Conservation (phyloP, 2,329 filamentous ascomycete genomes). For the Ophiosphaerella narmari region DNA sequence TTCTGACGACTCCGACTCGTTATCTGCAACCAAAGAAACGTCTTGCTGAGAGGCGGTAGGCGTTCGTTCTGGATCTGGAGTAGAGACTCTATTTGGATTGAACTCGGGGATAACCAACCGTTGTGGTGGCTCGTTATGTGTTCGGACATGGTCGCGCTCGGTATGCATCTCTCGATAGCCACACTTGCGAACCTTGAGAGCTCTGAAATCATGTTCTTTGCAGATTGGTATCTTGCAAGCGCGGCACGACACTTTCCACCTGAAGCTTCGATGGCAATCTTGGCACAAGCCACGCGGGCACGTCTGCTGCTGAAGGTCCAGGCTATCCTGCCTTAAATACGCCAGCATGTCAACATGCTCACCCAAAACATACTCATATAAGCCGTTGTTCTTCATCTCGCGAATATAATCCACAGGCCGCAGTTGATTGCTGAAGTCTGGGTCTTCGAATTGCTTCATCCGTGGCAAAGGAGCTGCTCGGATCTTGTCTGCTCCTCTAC, state of each 20-base stretch:
- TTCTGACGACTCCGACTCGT: conserved; percentile 34
- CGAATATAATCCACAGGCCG: conserved; percentile 52
- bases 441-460: conserved; percentile 59
- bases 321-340: conserved; percentile 47
- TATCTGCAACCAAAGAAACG: conserved; percentile 26
- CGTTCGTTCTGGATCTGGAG: conserved; percentile 30
- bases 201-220: conserved; percentile 64
- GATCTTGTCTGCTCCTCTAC: conserved; percentile 59
- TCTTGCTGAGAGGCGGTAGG: conserved; percentile 29
- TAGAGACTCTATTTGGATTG: conserved; percentile 34
- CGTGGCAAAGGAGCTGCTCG: conserved; percentile 62
- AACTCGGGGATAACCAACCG: conserved; percentile 45
- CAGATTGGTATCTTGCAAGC: conserved; percentile 62
- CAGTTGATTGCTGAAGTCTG: conserved; percentile 57
- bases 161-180: conserved; percentile 60
- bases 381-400: conserved; percentile 46
- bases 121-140: conserved; percentile 38
- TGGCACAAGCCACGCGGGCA: conserved; percentile 62
- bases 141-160: conserved; percentile 51
- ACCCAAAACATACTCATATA: conserved; percentile 50
- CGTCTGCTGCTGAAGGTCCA: conserved; percentile 50
- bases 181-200: conserved; percentile 61
- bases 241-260: conserved; percentile 65
- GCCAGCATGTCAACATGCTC: conserved; percentile 47
- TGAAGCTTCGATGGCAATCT: conserved; percentile 61